phyloP scores from a whole-genome alignment of 1,284 basidiomycete species.

The Rhizoctonia solani region DNA sequence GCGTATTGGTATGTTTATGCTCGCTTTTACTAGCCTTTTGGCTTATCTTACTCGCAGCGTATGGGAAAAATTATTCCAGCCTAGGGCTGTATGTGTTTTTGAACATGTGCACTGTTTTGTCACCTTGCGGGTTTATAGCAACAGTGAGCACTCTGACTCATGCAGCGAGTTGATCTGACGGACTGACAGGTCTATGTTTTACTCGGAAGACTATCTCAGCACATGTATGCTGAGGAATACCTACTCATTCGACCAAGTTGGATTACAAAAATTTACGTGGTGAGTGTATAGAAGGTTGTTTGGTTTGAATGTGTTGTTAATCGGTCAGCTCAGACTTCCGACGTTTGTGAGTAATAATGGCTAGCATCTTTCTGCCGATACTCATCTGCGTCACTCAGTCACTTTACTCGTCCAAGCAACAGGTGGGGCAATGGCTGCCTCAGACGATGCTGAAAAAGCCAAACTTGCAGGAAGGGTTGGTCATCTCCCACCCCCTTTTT shows the following conservation, averaged over 20 bases:
- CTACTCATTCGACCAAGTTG: constrained; percentile 1
- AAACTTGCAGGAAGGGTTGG: constrained; percentile 15
- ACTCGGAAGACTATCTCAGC: neutral
- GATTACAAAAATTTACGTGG: constrained; percentile 11
- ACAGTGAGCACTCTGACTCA: neutral
- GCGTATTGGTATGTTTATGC: constrained; percentile 5
- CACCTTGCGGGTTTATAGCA: constrained; percentile 16
- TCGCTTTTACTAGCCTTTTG: neutral
- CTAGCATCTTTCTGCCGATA: too few relatives aligned
- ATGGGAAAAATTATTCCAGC: neutral
- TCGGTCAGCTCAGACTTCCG: neutral
- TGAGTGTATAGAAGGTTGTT: neutral
- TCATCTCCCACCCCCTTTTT: neutral
- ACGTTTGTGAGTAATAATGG: neutral
- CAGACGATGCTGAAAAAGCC: neutral
- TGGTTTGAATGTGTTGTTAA: neutral
- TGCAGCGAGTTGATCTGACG: too few relatives aligned
- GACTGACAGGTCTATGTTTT: constrained; percentile 1
- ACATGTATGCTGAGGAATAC: constrained; percentile 3
- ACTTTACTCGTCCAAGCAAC: constrained; percentile 11
- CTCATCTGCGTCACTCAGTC: too few relatives aligned
- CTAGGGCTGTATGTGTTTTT: constrained; percentile 1
- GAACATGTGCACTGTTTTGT: constrained; percentile 11
- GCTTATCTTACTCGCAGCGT: neutral
- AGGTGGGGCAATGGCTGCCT: neutral